Base-by-base conservation (phyloP, 306 rosid species). In the Medicago ruthenica region DNA sequence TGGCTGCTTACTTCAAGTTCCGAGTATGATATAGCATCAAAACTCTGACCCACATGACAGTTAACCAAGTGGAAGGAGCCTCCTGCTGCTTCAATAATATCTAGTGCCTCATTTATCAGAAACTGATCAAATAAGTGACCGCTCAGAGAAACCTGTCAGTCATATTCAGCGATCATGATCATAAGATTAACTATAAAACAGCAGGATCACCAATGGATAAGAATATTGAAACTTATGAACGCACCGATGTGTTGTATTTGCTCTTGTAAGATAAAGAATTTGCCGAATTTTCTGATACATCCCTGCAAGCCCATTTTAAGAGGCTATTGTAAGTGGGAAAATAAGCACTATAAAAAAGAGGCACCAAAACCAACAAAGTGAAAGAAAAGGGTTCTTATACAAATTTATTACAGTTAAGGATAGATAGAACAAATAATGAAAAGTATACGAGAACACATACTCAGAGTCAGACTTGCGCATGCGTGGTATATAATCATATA, bases 71-170 rank as follows among this genome's bases (percentile, higher is more conserved):
- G 94, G 81, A 92, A 95, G 79, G 97, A 87, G 74, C 97, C 98
- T 69, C 93, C 93, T 34, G 92, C 90, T 47, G 91, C 82, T 84
- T 92, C 98, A 82, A 95, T 90, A 85, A 90, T 92, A 85, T 95
- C 98, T 70, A 95, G 87, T 81, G 98, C 97, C 87, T 92, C 98
- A 18, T 95, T 95, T 80, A 92, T 95, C 83, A 92, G 75, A 90
- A 95, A 89, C 73, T 84, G 75, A 75, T 89, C 97, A 79, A 95
- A 95, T 55, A 95, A 84, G 83, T 95, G 97, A 75, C 98, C 98
- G 62, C 88, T 92, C 76, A 95, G 82, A 74, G 98, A 95, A 57
- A 95, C 96, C 98, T 95, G 87, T 51, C 42, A 79, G 21, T 74
- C 78, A 58, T 27, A 73, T 75, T 77, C 71, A 82, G 45, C 34